A percentile compares a stretch with the other conserved stretches of the same genome.
Evolutionary conservation across 164 flowering plant genomes (phyloP).

Genomic region (Piper betle): DNA sequence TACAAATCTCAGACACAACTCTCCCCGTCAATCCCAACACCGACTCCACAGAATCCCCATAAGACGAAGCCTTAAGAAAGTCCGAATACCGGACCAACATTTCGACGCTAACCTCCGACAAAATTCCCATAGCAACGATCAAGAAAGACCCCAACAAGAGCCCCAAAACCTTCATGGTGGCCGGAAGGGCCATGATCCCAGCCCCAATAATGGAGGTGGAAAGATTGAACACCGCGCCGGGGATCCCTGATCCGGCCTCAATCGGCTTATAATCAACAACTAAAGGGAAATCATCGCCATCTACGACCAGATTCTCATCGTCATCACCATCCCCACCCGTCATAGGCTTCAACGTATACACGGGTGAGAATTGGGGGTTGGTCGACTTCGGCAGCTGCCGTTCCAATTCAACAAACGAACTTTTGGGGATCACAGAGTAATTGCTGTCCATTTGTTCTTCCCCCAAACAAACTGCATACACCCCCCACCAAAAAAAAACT

Average conservation of each 20-base stretch:
- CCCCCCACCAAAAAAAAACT: too few species aligned
- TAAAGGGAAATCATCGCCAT: slow-evolving; percentile 43
- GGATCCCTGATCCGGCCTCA: slow-evolving; percentile 38
- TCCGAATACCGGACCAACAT: slow-evolving; percentile 59
- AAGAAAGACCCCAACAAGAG: slow-evolving; percentile 46
- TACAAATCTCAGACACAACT: slow-evolving; percentile 68
- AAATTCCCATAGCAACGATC: slow-evolving; percentile 65
- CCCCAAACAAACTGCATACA: too few species aligned
- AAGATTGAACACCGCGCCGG: slow-evolving; percentile 86
- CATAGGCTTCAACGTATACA: background rate
- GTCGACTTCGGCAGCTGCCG: slow-evolving; percentile 3
- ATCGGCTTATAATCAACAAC: slow-evolving; percentile 11
- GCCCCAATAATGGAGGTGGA: slow-evolving; percentile 89
- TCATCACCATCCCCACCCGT: slow-evolving; percentile 3
- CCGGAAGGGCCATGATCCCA: slow-evolving; percentile 99
- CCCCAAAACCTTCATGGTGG: slow-evolving; percentile 93
- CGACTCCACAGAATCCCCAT: slow-evolving; percentile 77
- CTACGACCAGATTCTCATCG: slow-evolving; percentile 3
- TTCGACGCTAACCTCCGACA: slow-evolving; percentile 83
- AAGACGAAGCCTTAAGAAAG: slow-evolving; percentile 47
- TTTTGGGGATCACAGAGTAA: slow-evolving; percentile 39
- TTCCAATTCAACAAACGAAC: slow-evolving; percentile 36
- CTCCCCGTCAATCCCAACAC: slow-evolving; percentile 65
- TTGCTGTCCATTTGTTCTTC: slow-evolving; percentile 34
- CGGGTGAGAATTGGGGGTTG: slow-evolving; percentile 6